Base-by-base conservation (phyloP, 495 filamentous ascomycete genomes). In the Hypoxylon fuscum region DNA sequence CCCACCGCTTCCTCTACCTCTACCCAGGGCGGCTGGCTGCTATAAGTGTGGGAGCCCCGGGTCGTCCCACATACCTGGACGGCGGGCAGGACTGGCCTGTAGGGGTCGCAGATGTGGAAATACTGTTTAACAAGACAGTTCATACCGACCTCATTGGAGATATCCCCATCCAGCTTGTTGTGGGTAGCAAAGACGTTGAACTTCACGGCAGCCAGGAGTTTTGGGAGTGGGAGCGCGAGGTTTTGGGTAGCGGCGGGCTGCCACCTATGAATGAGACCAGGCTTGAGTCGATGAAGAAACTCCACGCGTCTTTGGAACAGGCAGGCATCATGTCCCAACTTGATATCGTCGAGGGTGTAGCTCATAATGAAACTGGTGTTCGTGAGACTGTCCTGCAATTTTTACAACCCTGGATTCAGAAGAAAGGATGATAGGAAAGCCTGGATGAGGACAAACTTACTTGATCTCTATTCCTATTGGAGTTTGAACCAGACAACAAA, bases 251-350 rank as follows among this genome's bases (percentile, higher is more conserved):
- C 0, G 41, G 71, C 1, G 76, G 76, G 0, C 66, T 72, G 37
- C 63, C 69, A 6, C 59, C 55, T 11, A 74, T 70, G 51, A 78
- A 77, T 37, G 75, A 78, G 75, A 62, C 72, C 7, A 59, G 77
- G 12, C 68, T 74, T 1, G 77, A 74, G 74, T 72, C 72, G 44
- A 62, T 74, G 45, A 70, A 68, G 45, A 69, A 59, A 43, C 52
- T 62, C 4, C 46, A 47, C 18, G 46, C 44, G 6, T 55, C 44
- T 15, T 38, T 14, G 51, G 35, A 40, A 21, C 20, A 44, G 11
- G 27, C 35, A 1, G 50, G 50, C 3, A 62, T 62, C 18, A 8
- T 48, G 37, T 41, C 59, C 6, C 50, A 55, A 21, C 37, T 62
- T 15, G 44, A 55, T 18, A 29, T 62, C 14, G 50, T 55, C 0